Conservation (phyloP, 768 basidiomycete species). For the Leccinum sublutescens region DNA sequence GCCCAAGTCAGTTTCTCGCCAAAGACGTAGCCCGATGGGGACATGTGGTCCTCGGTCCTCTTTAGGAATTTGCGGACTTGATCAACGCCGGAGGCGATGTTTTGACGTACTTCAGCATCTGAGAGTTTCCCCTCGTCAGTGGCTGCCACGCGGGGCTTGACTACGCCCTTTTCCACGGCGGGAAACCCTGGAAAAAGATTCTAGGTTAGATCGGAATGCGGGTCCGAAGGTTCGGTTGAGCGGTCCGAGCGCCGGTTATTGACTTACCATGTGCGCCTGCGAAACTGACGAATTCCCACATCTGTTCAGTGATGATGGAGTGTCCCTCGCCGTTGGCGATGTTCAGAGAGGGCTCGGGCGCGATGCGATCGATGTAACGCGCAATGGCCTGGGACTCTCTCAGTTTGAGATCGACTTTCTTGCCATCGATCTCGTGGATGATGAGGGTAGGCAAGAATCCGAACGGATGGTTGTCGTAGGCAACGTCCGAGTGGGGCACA, state of each 20-base stretch:
- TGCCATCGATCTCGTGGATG: slow-evolving; percentile 27
- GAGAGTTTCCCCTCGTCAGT: slow-evolving; percentile 23
- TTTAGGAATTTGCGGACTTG: slow-evolving; percentile 18
- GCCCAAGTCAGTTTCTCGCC: slow-evolving; percentile 30
- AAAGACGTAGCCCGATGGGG: slow-evolving; percentile 29
- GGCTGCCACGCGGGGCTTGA: slow-evolving; percentile 31
- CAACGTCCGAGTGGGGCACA: slow-evolving; percentile 29
- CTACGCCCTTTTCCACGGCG: slow-evolving; percentile 30
- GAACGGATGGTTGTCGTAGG: slow-evolving; percentile 30
- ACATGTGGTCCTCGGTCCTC: slow-evolving; percentile 22
- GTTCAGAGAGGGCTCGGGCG: slow-evolving; percentile 27
- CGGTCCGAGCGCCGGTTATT: not conserved
- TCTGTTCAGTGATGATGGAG: slow-evolving; percentile 24
- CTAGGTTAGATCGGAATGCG: not conserved
- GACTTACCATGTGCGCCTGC: slow-evolving; percentile 24
- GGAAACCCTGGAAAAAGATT: slow-evolving; percentile 22
- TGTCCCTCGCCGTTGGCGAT: slow-evolving; percentile 22
- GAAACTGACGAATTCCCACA: slow-evolving; percentile 35
- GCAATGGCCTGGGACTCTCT: slow-evolving; percentile 31
- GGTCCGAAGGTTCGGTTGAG: not conserved
- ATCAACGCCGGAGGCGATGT: slow-evolving; percentile 18
- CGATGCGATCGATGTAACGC: slow-evolving; percentile 30
- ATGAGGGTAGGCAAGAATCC: slow-evolving; percentile 33
- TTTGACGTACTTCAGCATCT: slow-evolving; percentile 22
- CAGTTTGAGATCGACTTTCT: slow-evolving; percentile 23